Evolutionary conservation across 805 yeast species (phyloP), one percentile per base, ranked within the genome.

Genomic region (Zygotorulaspora florentina): DNA sequence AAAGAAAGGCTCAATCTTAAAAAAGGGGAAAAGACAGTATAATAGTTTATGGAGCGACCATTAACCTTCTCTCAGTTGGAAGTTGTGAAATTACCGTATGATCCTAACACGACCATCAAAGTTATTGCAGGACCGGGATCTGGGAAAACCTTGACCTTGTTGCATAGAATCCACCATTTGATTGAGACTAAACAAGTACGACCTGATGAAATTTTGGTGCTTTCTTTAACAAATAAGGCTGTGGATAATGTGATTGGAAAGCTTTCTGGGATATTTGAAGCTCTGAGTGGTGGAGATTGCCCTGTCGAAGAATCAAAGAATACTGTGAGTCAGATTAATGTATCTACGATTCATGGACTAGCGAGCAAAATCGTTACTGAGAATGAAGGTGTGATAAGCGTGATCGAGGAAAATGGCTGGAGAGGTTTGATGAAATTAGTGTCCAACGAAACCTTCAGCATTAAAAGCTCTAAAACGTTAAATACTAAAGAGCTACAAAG

Each of bases 81-180:
- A 12, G 76, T 79, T 5, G 75, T 81, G 8, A 56, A 62, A 1
- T 62, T 63, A 45, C 76, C 80, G 1, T 59, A 68, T 5, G 57
- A 48, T 4, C 66, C 69, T 7, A 59, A 67, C 13, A 63, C 70
- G 7, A 64, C 81, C 0, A 60, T 84, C 5, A 70, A 76, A 30
- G 69, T 84, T 1, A 66, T 72, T 8, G 85, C 89, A 0, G 88
- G 88, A 0, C 88, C 90, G 0, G 89, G 90, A 3, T 75, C 85
- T 8, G 90, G 91, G 2, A 84, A 84, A 56, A 82, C 89, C 0
- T 66, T 69, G 28, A 82, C 88, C 0, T 53, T 84, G 26, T 73
- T 79, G 3, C 68, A 73, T 26, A 69, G 85, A 48, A 69, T 84
- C 0, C 75, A 75, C 2, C 68, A 74, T 47, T 51, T 81, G 50